Conservation (phyloP, 2,329 filamentous ascomycete genomes). For the Penicillium psychrosexuale region DNA sequence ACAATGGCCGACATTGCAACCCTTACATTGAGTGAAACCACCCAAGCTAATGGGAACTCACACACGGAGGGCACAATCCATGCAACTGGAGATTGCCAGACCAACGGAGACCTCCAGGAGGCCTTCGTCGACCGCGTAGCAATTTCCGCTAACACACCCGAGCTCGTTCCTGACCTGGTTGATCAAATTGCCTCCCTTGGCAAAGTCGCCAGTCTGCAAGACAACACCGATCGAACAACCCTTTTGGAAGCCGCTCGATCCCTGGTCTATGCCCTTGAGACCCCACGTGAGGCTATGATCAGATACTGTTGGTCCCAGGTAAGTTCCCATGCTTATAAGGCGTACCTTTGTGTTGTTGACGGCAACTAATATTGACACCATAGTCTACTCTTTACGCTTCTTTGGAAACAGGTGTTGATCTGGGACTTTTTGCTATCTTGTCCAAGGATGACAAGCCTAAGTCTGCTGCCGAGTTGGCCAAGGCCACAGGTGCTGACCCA, state of each 20-base stretch:
- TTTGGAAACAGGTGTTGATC: slow-evolving; percentile 22
- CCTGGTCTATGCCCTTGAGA: slow-evolving; percentile 16
- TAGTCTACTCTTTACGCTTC: slow-evolving; percentile 17
- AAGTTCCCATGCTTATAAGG: background rate
- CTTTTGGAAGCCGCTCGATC: slow-evolving; percentile 19
- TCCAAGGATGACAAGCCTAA: slow-evolving; percentile 24
- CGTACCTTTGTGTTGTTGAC: too few relatives aligned
- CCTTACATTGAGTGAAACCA: background rate
- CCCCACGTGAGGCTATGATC: slow-evolving; percentile 16
- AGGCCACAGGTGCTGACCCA: slow-evolving; percentile 18
- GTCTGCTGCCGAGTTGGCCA: slow-evolving; percentile 19
- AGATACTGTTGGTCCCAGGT: slow-evolving; percentile 19
- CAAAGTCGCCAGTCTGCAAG: background rate
- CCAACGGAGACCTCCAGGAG: background rate
- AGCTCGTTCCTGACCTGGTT: slow-evolving; percentile 14
- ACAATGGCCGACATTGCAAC: background rate
- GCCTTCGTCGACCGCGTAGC: slow-evolving; percentile 14
- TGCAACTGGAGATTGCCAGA: background rate
- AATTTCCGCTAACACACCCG: slow-evolving; percentile 12
- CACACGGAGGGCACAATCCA: background rate
- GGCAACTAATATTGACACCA: background rate
- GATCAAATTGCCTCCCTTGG: slow-evolving; percentile 10
- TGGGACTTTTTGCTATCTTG: slow-evolving; percentile 23
- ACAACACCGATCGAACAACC: slow-evolving; percentile 10
- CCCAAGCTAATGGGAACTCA: background rate